A percentile compares a stretch with the other conserved stretches of the same genome.
Conservation (phyloP, 441 rosid species). For the Erysimum cheiri region DNA sequence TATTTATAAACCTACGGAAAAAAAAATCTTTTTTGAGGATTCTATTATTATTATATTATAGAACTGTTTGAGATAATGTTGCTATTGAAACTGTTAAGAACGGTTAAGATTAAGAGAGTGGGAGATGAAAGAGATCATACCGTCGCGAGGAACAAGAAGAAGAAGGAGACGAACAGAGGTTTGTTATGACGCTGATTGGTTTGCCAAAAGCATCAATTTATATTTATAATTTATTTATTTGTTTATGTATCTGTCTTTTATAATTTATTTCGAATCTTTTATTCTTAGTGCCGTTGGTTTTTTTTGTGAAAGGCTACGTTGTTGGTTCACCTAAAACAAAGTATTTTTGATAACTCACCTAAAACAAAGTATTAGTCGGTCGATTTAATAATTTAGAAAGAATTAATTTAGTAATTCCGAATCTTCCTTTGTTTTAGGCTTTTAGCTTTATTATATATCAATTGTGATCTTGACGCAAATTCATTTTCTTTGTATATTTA, state of each 20-base stretch:
- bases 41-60: neutral
- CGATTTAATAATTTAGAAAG: slow-evolving; percentile 18
- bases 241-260: neutral
- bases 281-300: slow-evolving; percentile 31
- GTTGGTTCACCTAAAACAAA: slow-evolving; percentile 36
- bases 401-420: slow-evolving; percentile 7
- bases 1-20: neutral
- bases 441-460: slow-evolving; percentile 23
- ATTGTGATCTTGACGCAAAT: slow-evolving; percentile 36
- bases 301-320: slow-evolving; percentile 11
- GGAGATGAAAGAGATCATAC: slow-evolving; percentile 27
- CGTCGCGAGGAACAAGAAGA: slow-evolving; percentile 33
- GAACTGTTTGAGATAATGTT: slow-evolving; percentile 15
- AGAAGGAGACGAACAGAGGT: slow-evolving; percentile 3
- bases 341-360: slow-evolving; percentile 19
- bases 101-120: slow-evolving; percentile 2
- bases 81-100: slow-evolving; percentile 25
- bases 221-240: neutral
- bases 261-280: neutral
- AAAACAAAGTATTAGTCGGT: slow-evolving; percentile 24
- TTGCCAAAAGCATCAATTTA: neutral
- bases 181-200: neutral
- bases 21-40: slow-evolving; percentile 20
- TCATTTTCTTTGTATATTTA: slow-evolving; percentile 14
- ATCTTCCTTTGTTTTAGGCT: slow-evolving; percentile 13